Evolutionary conservation across 257 asterid species (phyloP).

Genomic region (Solanum sejunctum): DNA sequence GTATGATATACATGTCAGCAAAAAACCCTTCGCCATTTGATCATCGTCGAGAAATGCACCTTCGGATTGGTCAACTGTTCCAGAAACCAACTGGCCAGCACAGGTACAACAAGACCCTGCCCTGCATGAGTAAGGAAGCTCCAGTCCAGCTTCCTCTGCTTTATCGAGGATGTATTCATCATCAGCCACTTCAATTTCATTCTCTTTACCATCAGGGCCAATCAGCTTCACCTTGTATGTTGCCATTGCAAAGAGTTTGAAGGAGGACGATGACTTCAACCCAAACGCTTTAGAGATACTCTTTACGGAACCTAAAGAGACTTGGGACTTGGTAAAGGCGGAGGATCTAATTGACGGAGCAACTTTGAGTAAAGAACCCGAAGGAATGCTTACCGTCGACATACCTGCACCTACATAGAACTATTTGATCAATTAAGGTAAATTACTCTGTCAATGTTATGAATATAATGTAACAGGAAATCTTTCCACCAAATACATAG

Average conservation of each 20-base stretch:
- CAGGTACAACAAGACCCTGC: slow-evolving; percentile 34
- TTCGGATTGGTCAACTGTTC: slow-evolving; percentile 29
- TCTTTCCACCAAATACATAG: background rate
- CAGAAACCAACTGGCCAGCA: slow-evolving; percentile 16
- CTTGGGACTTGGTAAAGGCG: background rate
- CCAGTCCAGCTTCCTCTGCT: slow-evolving; percentile 25
- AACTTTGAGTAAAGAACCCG: slow-evolving; percentile 5
- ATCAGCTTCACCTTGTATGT: slow-evolving; percentile 28
- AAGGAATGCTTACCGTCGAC: slow-evolving; percentile 11
- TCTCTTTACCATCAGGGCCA: slow-evolving; percentile 20
- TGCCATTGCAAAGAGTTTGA: slow-evolving; percentile 18
- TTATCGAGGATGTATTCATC: slow-evolving; percentile 27
- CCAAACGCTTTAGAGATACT: slow-evolving; percentile 6
- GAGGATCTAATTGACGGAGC: background rate
- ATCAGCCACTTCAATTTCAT: slow-evolving; percentile 24
- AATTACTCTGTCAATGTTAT: background rate
- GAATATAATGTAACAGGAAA: background rate
- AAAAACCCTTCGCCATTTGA: slow-evolving; percentile 26
- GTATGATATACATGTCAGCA: slow-evolving; percentile 23
- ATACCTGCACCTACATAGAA: background rate
- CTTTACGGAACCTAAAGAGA: slow-evolving; percentile 12
- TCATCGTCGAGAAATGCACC: slow-evolving; percentile 23
- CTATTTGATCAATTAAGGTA: background rate
- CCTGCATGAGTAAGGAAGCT: slow-evolving; percentile 29
- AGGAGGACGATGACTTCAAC: background rate